A percentile compares a stretch with the other conserved stretches of the same genome.
Evolutionary conservation across 169 alveolate genomes (phyloP).

Genomic region (Toxoplasma gondii): DNA sequence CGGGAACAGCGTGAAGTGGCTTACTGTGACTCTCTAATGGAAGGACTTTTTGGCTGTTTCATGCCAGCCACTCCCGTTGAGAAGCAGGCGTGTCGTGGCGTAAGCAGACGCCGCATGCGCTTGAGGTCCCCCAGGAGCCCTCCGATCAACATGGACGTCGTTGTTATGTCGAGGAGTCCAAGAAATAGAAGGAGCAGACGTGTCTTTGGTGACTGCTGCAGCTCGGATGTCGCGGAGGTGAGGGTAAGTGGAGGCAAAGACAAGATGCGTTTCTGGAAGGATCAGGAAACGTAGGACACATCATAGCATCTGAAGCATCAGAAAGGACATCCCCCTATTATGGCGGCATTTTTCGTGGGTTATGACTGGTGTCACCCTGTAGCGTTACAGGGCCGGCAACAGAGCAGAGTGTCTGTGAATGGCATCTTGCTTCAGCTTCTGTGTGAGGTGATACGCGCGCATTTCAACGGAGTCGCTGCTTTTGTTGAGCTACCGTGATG

Average conservation of each 20-base stretch:
- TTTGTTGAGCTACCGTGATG: not conserved
- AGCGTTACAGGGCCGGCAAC: no score
- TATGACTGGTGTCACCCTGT: no score
- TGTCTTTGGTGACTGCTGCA: not conserved
- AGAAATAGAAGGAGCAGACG: not conserved
- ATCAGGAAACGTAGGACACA: no score
- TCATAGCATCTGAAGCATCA: no score
- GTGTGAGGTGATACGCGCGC: no score
- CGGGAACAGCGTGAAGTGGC: not conserved
- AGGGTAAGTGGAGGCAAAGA: not conserved
- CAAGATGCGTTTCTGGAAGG: no score
- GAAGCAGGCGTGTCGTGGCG: no score
- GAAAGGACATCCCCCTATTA: no score
- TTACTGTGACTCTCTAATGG: not conserved
- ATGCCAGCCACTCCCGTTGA: not conserved
- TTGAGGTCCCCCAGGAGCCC: not conserved
- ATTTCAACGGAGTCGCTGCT: not conserved
- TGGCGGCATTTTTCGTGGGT: no score
- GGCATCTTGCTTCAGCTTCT: no score
- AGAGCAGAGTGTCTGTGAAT: no score
- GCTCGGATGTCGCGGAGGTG: not conserved
- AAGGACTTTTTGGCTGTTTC: not conserved
- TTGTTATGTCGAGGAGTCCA: not conserved
- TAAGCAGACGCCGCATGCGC: not conserved
- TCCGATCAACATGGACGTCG: not conserved